Evolutionary conservation across 495 filamentous ascomycete species (phyloP).

Genomic region (Corynascus novoguineensis): DNA sequence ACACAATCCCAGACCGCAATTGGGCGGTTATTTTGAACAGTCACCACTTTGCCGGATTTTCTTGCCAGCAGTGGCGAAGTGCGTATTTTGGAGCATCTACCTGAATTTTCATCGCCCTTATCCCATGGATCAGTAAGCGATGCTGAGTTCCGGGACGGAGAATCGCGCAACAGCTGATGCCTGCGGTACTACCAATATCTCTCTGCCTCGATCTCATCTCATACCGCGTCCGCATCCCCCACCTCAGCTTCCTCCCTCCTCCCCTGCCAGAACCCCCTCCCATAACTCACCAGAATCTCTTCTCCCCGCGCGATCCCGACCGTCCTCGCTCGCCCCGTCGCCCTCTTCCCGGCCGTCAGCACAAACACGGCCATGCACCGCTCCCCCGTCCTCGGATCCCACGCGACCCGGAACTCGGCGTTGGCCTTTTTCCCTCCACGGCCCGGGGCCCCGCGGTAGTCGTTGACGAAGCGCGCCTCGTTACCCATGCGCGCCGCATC

Average conservation of each 20-base stretch:
- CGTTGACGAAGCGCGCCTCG: conserved; percentile 68
- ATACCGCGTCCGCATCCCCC: background rate
- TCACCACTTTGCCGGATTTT: too few species aligned
- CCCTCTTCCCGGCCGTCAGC: conserved; percentile 50
- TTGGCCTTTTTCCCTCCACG: conserved; percentile 40
- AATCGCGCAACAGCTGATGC: too few species aligned
- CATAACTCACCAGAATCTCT: conserved; percentile 59
- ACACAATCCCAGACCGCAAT: too few species aligned
- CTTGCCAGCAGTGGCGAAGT: too few species aligned
- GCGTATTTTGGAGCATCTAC: too few species aligned
- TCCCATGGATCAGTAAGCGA: too few species aligned
- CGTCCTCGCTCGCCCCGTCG: conserved; percentile 35
- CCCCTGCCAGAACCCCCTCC: conserved; percentile 57
- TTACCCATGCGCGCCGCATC: conserved; percentile 60
- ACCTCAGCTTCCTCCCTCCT: conserved; percentile 28
- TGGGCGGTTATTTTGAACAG: too few species aligned
- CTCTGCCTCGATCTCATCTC: background rate
- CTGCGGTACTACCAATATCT: background rate
- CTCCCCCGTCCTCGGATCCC: conserved; percentile 43
- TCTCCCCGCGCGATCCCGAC: conserved; percentile 26
- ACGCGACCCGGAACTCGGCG: conserved; percentile 56
- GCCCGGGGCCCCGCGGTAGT: conserved; percentile 58
- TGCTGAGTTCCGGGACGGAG: too few species aligned
- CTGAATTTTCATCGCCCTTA: too few species aligned
- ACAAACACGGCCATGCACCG: conserved; percentile 59